Evolutionary conservation across 306 rosid species (phyloP), one percentile per base, ranked within the genome.

Genomic region (Betula pendula): DNA sequence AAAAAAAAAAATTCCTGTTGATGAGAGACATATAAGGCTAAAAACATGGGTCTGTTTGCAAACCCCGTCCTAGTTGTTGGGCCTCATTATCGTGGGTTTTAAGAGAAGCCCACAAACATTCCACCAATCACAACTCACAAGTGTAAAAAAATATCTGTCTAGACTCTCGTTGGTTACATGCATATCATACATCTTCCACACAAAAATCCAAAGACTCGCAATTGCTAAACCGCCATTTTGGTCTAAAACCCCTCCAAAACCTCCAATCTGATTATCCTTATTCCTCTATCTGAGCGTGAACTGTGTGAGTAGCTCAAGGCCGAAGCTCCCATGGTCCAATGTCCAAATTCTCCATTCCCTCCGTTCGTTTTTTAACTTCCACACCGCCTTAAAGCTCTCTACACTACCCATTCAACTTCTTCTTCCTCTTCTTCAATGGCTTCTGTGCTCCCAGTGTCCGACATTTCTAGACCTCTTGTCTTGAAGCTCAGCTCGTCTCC

Each of bases 241-340:
- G 14, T 22, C 58, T 71, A 87, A 88, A 90, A 86, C 90, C 92
- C 76, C 87, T 78, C 73, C 72, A 83, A 90, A 90, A 85, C 91
- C 91, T 67, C 78, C 62, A 44, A 44, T 33, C 20, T 20, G 25
- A 59, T 71, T 63, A 31, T 73, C 82, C 52, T 55, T n/a, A 22
- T 20, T 68, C n/a, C n/a, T n/a, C n/a, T n/a, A n/a, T n/a, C 66
- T 43, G 59, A 25, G 40, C 16, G 3, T n/a, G 6, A 1, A 5
- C 66, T 35, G 33, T 48, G 16, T 38, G 31, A 12, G 65, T 16
- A 65, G 65, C 38, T 48, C 71, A n/a, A 65, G n/a, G 51, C 6
- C 8, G 12, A 52, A 17, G 71, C 81, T 29, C 82, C 50, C 66
- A 52, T 40, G 10, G 19, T 65, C 45, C 77, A 69, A 84, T 87